Conservation (phyloP, 495 filamentous ascomycete genomes). For the Aspergillus biplanus region DNA sequence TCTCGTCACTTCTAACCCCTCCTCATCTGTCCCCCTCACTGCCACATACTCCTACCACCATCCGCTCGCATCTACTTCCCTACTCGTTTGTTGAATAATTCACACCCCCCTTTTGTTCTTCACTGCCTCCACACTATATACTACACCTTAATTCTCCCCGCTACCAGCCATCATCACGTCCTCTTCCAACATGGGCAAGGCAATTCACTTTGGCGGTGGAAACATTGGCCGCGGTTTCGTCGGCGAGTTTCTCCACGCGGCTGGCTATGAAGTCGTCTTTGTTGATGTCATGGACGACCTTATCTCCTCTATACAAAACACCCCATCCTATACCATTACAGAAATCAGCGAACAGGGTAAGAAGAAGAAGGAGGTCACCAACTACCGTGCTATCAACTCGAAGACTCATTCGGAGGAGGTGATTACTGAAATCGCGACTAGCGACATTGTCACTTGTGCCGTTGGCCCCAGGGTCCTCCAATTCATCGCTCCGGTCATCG, state of each 20-base stretch:
- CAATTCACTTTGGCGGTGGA: slow-evolving; percentile 91
- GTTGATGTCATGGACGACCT: slow-evolving; percentile 85
- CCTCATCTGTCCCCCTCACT: slow-evolving; percentile 11
- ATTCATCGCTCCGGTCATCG: slow-evolving; percentile 92
- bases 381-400: slow-evolving; percentile 95
- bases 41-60: slow-evolving; percentile 8
- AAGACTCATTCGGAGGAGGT: slow-evolving; percentile 79
- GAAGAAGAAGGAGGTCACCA: slow-evolving; percentile 78
- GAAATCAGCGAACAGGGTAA: slow-evolving; percentile 89
- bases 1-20: not conserved
- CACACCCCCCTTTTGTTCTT: slow-evolving; percentile 9
- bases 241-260: slow-evolving; percentile 74
- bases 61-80: slow-evolving; percentile 1
- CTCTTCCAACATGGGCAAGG: slow-evolving; percentile 62
- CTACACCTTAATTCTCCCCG: not conserved
- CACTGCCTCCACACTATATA: slow-evolving; percentile 11
- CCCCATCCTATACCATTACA: slow-evolving; percentile 82
- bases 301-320: slow-evolving; percentile 74
- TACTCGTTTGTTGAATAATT: slow-evolving; percentile 7
- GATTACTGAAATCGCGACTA: slow-evolving; percentile 80
- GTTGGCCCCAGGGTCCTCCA: slow-evolving; percentile 95
- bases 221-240: slow-evolving; percentile 81
- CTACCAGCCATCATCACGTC: slow-evolving; percentile 7
- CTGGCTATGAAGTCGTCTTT: slow-evolving; percentile 88
- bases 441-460: slow-evolving; percentile 91